A percentile compares a stretch with the other conserved stretches of the same genome.
These are phyloP conservation scores for Agaricales sp. DNA, from an alignment of 1,284 basidiomycete species.

Conservation along the genomic window DNA sequence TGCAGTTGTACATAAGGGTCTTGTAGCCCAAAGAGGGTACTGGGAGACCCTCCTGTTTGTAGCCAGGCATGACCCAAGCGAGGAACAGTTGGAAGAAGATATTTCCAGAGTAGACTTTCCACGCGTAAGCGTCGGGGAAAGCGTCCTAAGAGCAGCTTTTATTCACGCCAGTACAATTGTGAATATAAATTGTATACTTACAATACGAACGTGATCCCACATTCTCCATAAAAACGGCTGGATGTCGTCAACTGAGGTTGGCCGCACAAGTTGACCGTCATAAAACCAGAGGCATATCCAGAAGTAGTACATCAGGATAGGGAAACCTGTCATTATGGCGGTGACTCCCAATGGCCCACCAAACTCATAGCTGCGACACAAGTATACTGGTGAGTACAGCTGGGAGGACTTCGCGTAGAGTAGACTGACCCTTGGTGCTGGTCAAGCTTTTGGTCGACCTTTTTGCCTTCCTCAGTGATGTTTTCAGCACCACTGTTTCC, in stretches of 20 bases:
- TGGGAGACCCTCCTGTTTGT: conserved; percentile 87
- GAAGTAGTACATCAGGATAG: conserved; percentile 92
- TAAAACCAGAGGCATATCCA: conserved; percentile 98
- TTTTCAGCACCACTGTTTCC: too few species aligned
- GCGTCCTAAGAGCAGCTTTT: conserved; percentile 56
- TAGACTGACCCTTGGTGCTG: conserved; percentile 54
- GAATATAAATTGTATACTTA: conserved; percentile 24
- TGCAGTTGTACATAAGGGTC: conserved; percentile 94
- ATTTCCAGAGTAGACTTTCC: conserved; percentile 84
- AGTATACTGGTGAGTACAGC: conserved; percentile 7
- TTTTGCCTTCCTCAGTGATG: conserved; percentile 55
- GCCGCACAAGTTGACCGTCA: conserved; percentile 78
- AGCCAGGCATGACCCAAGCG: conserved; percentile 87
- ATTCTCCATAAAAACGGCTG: conserved; percentile 75
- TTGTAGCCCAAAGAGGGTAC: conserved; percentile 89
- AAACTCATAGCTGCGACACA: conserved; percentile 73
- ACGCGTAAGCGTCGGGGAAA: conserved; percentile 81
- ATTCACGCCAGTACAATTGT: background rate
- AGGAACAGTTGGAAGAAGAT: conserved; percentile 86
- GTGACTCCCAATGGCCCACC: conserved; percentile 89
- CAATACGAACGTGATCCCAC: conserved; percentile 75
- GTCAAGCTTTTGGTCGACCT: conserved; percentile 66
- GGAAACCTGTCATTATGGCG: conserved; percentile 94
- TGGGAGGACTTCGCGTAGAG: conserved; percentile 6
- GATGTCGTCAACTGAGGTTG: conserved; percentile 64